A percentile compares a stretch with the other conserved stretches of the same genome.
Evolutionary conservation across 345 rosid species (phyloP).

Genomic region (Excoecaria agallocha): DNA sequence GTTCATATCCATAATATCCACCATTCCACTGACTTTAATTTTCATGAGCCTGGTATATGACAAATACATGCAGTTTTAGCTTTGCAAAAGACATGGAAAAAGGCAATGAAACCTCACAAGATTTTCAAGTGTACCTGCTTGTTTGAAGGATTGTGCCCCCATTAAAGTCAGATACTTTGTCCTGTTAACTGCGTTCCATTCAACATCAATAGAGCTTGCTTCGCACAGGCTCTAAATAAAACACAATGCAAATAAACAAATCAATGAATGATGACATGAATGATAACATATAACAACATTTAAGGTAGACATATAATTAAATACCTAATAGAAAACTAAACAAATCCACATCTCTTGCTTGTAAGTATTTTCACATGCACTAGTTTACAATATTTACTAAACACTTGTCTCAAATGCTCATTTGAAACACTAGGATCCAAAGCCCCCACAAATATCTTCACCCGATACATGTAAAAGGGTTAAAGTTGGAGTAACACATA

Average conservation of each 20-base stretch:
- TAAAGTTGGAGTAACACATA: slow-evolving; percentile 15
- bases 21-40: slow-evolving; percentile 86
- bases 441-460: slow-evolving; percentile 90
- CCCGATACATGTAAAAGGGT: slow-evolving; percentile 18
- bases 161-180: slow-evolving; percentile 80
- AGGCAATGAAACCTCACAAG: neutral
- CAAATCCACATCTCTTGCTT: slow-evolving; percentile 97
- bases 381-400: slow-evolving; percentile 82
- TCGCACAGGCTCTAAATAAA: slow-evolving; percentile 63
- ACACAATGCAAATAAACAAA: neutral
- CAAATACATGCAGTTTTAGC: neutral
- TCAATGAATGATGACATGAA: neutral
- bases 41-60: slow-evolving; percentile 49
- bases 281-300: neutral
- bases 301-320: neutral
- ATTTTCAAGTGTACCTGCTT: slow-evolving; percentile 51
- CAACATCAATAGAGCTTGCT: slow-evolving; percentile 68
- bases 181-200: slow-evolving; percentile 87
- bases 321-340: slow-evolving; percentile 87
- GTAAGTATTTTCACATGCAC: slow-evolving; percentile 92
- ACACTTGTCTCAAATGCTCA: slow-evolving; percentile 67
- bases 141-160: slow-evolving; percentile 95
- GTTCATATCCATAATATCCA: slow-evolving; percentile 77
- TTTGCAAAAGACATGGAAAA: neutral
- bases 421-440: slow-evolving; percentile 87